A percentile compares a stretch with the other conserved stretches of the same genome.
Conservation (phyloP, 106 monocot genomes). For the Allium sativum region DNA sequence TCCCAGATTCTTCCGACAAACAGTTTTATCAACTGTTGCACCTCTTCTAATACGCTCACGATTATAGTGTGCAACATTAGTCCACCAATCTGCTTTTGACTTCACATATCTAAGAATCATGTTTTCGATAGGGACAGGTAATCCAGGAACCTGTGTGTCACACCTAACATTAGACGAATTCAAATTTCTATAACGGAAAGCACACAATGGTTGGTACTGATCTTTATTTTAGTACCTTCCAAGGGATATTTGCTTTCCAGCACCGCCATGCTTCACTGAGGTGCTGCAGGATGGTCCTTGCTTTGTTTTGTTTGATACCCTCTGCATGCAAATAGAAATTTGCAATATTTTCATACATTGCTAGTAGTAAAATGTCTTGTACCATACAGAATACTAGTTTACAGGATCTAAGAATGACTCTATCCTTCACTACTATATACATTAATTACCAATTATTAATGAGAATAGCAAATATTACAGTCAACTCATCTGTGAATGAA, state of each 20-base stretch:
- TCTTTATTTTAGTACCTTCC: slow-evolving; percentile 49
- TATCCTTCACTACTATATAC: too few relatives aligned
- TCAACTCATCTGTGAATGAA: too few relatives aligned
- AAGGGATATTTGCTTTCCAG: slow-evolving; percentile 99
- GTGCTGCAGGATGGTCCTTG: slow-evolving; percentile 96
- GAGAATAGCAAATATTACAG: too few relatives aligned
- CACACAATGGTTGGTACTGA: neutral
- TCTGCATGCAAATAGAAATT: slow-evolving; percentile 30
- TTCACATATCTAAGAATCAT: slow-evolving; percentile 99
- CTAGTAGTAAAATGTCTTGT: too few relatives aligned
- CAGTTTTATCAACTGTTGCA: slow-evolving; percentile 98
- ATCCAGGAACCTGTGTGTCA: slow-evolving; percentile 76
- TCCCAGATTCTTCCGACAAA: slow-evolving; percentile 97
- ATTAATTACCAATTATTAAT: too few relatives aligned
- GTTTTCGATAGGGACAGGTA: slow-evolving; percentile 98
- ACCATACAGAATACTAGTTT: too few relatives aligned
- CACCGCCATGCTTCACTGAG: slow-evolving; percentile 99
- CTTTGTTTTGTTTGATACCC: slow-evolving; percentile 99
- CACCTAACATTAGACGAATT: neutral
- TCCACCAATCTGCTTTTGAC: slow-evolving; percentile 99
- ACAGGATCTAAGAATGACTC: too few relatives aligned
- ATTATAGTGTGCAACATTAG: slow-evolving; percentile 99
- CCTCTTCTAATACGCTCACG: slow-evolving; percentile 99
- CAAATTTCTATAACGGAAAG: too few relatives aligned
- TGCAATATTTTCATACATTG: too few relatives aligned